Percentiles rank a stretch among this genome's conserved stretches.
These are phyloP conservation scores for Geosmithia putterillii DNA, from an alignment of 2,329 filamentous ascomycete species.

Conservation along the genomic window DNA sequence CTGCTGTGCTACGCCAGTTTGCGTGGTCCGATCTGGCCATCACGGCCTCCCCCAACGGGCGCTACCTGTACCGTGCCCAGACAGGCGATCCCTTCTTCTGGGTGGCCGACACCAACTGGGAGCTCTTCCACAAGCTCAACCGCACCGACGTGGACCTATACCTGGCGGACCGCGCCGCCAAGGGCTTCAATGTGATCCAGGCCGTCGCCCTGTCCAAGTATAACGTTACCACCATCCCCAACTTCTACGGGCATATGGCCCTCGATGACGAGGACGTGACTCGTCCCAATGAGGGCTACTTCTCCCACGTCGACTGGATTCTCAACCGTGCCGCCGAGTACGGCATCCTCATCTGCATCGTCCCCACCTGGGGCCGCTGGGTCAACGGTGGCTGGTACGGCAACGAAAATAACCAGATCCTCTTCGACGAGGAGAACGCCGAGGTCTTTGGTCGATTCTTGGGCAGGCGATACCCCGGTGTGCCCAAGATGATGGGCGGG, in stretches of 20 bases:
- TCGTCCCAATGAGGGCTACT: neutral
- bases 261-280: neutral
- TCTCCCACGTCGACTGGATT: neutral
- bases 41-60: neutral
- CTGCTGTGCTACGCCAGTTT: too few relatives aligned
- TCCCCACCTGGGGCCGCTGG: neutral
- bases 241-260: neutral
- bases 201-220: neutral
- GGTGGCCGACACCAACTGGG: neutral
- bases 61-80: neutral
- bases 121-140: neutral
- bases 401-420: neutral
- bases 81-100: neutral
- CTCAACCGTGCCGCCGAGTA: neutral
- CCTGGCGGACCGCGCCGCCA: slow-evolving; percentile 1
- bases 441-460: neutral
- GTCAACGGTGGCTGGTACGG: neutral
- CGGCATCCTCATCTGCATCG: neutral
- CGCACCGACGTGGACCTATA: neutral
- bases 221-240: neutral
- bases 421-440: neutral
- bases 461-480: too few relatives aligned
- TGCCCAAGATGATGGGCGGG: too few relatives aligned
- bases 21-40: neutral
- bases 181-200: slow-evolving; percentile 1